Percentiles rank a stretch among this genome's conserved stretches.
These are phyloP conservation scores for Protomyces macrosporus DNA, from an alignment of 1,139 yeast genomes.

Conservation along the genomic window DNA sequence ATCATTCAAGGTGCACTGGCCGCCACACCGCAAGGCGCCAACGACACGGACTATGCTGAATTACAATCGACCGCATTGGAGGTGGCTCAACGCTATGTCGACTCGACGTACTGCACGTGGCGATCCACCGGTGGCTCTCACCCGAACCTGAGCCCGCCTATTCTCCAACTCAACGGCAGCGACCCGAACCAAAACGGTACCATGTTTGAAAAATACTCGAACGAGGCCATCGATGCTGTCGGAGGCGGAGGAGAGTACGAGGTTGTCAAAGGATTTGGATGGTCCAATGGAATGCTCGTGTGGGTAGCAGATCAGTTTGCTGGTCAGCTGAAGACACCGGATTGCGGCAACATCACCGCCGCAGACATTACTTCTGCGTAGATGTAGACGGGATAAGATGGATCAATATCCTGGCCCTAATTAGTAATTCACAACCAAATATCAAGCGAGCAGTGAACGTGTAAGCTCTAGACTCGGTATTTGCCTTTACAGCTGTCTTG, in stretches of 20 bases:
- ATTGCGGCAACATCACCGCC: slow-evolving; percentile 16
- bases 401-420: no score
- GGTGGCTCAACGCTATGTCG: slow-evolving; percentile 22
- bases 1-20: slow-evolving; percentile 20
- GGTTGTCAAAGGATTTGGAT: slow-evolving; percentile 23
- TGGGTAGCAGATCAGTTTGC: slow-evolving; percentile 27
- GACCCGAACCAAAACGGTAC: slow-evolving; percentile 8
- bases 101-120: slow-evolving; percentile 25
- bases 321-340: slow-evolving; percentile 6
- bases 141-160: slow-evolving; percentile 2
- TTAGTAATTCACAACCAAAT: no score
- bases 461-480: no score
- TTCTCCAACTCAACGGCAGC: not conserved
- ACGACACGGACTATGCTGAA: not conserved
- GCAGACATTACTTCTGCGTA: not conserved
- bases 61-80: slow-evolving; percentile 5
- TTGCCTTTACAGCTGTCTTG: no score
- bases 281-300: slow-evolving; percentile 25
- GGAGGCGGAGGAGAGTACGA: slow-evolving; percentile 27
- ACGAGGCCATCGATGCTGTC: slow-evolving; percentile 15
- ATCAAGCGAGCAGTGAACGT: no score
- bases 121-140: slow-evolving; percentile 21
- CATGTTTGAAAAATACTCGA: slow-evolving; percentile 25
- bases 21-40: not conserved
- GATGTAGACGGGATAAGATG: no score